Evolutionary conservation across 1,139 yeast species (phyloP).

Genomic region (Suhomyces bribrorum): DNA sequence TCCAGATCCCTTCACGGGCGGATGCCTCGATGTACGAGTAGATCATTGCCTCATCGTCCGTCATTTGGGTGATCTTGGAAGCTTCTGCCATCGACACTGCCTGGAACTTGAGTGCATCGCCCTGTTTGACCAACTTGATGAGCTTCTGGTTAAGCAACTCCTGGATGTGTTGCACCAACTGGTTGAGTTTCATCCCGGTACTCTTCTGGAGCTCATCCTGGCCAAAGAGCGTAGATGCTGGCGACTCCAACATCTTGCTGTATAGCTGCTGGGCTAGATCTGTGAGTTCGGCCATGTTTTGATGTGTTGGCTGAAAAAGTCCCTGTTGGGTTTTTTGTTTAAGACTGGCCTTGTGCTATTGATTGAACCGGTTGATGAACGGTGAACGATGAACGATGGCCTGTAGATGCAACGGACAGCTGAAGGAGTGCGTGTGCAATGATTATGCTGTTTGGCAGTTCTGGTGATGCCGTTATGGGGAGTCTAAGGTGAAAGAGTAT

Average conservation of each 20-base stretch:
- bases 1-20: conserved; percentile 96
- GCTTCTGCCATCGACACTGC: conserved; percentile 71
- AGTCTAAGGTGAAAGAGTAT: too few relatives aligned
- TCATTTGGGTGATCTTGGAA: conserved; percentile 69
- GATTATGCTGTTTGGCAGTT: background rate
- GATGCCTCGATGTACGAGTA: conserved; percentile 90
- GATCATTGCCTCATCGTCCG: conserved; percentile 86
- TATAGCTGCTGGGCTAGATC: conserved; percentile 59
- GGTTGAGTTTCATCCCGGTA: conserved; percentile 38
- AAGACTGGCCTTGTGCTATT: too few relatives aligned
- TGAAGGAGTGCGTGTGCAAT: too few relatives aligned
- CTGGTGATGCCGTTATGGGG: background rate
- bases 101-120: conserved; percentile 68
- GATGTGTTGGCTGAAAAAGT: background rate
- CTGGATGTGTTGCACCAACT: conserved; percentile 63
- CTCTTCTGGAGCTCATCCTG: conserved; percentile 61
- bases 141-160: conserved; percentile 64
- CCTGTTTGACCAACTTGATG: conserved; percentile 66
- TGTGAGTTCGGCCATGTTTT: conserved; percentile 29
- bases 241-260: conserved; percentile 54
- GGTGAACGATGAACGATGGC: too few relatives aligned
- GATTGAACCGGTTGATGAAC: too few relatives aligned
- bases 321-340: background rate
- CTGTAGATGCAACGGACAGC: too few relatives aligned
- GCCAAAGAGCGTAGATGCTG: conserved; percentile 48